These are phyloP conservation scores for Beauveria sp. DNA, from an alignment of 2,329 filamentous ascomycete species.

Conservation along the genomic window DNA sequence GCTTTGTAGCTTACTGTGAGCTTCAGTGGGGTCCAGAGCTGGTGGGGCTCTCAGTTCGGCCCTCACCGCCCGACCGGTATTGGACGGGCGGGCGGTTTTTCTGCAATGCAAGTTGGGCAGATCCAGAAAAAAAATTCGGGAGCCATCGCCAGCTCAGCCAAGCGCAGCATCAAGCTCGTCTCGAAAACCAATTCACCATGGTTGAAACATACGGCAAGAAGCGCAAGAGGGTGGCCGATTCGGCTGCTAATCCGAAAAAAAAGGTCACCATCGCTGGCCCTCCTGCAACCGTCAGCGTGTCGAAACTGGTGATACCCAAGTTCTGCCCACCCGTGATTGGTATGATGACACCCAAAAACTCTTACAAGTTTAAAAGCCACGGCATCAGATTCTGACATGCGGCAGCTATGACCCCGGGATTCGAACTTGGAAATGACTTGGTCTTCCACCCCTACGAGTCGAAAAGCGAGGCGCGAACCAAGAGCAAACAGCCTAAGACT, in stretches of 20 bases:
- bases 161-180: slow-evolving; percentile 1
- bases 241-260: slow-evolving; percentile 37
- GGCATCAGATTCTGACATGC: slow-evolving; percentile 15
- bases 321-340: slow-evolving; percentile 47
- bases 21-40: slow-evolving; percentile 8
- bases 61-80: slow-evolving; percentile 17
- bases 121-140: slow-evolving; percentile 24
- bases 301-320: slow-evolving; percentile 37
- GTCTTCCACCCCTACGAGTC: slow-evolving; percentile 44
- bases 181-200: slow-evolving; percentile 23
- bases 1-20: neutral
- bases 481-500: slow-evolving; percentile 32
- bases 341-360: slow-evolving; percentile 23
- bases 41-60: neutral
- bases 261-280: slow-evolving; percentile 43
- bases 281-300: slow-evolving; percentile 34
- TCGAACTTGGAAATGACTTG: slow-evolving; percentile 27
- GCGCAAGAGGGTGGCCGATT: slow-evolving; percentile 43
- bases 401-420: slow-evolving; percentile 28
- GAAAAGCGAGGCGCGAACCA: slow-evolving; percentile 25
- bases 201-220: slow-evolving; percentile 38
- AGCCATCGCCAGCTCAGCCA: slow-evolving; percentile 19
- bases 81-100: slow-evolving; percentile 11
- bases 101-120: slow-evolving; percentile 18
- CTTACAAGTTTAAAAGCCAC: neutral